Evolutionary conservation across 192 early-diverging fungal species (phyloP).

Genomic region (Neocallimastix lanati): DNA sequence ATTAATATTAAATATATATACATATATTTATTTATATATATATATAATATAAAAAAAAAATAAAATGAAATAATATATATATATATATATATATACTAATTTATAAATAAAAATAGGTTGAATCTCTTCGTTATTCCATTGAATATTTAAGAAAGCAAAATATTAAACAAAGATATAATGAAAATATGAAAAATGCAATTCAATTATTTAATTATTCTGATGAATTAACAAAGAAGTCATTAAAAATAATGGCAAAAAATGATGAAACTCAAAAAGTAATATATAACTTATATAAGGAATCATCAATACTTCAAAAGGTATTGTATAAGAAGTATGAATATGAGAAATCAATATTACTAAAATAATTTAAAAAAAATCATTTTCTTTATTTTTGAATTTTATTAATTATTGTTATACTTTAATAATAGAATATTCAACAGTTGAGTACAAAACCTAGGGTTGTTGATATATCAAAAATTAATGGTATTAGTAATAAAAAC

Average conservation of each 20-base stretch:
- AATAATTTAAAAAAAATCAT: too few relatives aligned
- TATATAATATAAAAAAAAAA: too few relatives aligned
- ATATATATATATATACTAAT: too few relatives aligned
- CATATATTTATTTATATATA: too few relatives aligned
- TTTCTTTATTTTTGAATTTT: too few relatives aligned
- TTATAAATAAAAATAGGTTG: too few relatives aligned
- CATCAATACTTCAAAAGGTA: not conserved
- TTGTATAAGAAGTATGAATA: not conserved
- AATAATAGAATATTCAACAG: not conserved
- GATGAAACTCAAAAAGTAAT: not conserved
- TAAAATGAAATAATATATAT: too few relatives aligned
- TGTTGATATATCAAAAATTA: not conserved
- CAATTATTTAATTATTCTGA: not conserved
- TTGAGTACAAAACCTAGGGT: not conserved
- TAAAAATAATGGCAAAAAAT: not conserved
- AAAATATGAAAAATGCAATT: not conserved
- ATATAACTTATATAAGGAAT: not conserved
- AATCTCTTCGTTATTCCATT: not conserved
- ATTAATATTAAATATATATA: too few relatives aligned
- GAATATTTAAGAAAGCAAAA: not conserved
- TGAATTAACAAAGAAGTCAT: not conserved
- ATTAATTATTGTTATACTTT: too few relatives aligned
- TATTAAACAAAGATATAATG: not conserved
- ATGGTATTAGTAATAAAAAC: not conserved
- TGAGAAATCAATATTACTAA: too few relatives aligned